Evolutionary conservation across 768 basidiomycete species (phyloP), one percentile per base, ranked within the genome.

Genomic region (Cyclocybe cylindracea): DNA sequence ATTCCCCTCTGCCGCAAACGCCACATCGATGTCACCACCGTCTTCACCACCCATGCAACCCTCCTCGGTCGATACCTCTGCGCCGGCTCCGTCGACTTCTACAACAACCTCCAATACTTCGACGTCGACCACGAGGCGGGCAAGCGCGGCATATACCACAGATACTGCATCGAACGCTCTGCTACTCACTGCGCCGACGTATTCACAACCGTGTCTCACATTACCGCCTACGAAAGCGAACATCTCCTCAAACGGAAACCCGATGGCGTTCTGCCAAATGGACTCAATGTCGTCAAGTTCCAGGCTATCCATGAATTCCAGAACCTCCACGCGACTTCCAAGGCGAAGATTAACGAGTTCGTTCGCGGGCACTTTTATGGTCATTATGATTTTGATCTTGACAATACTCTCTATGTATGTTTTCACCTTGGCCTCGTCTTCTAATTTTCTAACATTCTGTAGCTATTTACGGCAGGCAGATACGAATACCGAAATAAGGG

Each of bases 401-500:
- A 96, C 14, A 90, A 93, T 59, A 93, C 91, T 5, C 75, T 94
- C 46, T 94, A 94, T 66, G 89, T 89, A 54, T 41, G 85, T 71
- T 11, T 11, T 37, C 41, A 48, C 16, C 18, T 46, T 44, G 13
- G 10, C 11, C 41, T 48, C 43, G 10, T 44, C 10, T 9, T 29
- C 37, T 13, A 53, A 35, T 43, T 39, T 9, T 43, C 36, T 48
- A 42, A 8, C 60, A 44, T 9, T 36, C 33, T 46, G 13, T 65
- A 97, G 91, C 86, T 98, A 83, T 99, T 99, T 73, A 98, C 94
- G 11, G 97, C 97, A n/a, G 97, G 97, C 38, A 85, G 97, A 39
- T 99, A 99, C 70, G 97, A 99, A 70, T 99, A 97, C 70, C 82
- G 97, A 38, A 99, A 99, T 78, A 99, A 99, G 76, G 97, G 97